phyloP scores from a whole-genome alignment of 192 early-diverging fungal species.

The Umbelopsis vinacea region DNA sequence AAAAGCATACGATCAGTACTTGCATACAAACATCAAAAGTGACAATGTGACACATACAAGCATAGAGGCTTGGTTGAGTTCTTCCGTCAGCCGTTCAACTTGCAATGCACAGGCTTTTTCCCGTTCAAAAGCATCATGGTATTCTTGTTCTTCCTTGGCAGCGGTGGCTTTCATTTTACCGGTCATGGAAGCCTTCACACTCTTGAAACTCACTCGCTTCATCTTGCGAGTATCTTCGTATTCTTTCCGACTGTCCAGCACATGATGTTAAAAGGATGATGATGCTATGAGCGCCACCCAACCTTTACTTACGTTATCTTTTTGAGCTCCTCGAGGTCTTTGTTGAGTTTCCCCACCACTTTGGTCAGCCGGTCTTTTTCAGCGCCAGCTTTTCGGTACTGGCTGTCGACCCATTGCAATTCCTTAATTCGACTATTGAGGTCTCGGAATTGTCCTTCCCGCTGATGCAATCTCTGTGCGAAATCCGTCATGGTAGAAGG shows the following conservation, averaged over 20 bases:
- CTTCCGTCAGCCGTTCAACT: neutral
- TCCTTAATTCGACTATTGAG: neutral
- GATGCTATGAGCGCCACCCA: neutral
- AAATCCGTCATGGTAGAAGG: neutral
- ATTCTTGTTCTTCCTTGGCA: conserved; percentile 36
- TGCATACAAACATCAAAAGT: neutral
- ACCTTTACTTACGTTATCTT: neutral
- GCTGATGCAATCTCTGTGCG: neutral
- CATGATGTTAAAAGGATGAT: neutral
- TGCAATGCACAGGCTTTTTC: conserved; percentile 25
- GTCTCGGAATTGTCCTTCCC: neutral
- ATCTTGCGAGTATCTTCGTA: conserved; percentile 31
- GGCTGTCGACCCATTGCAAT: conserved; percentile 11
- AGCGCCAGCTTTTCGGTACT: neutral
- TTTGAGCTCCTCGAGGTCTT: neutral
- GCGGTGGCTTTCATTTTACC: conserved; percentile 32
- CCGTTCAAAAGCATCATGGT: conserved; percentile 37
- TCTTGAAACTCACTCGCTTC: conserved; percentile 32
- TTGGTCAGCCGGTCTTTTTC: conserved; percentile 12
- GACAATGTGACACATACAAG: neutral
- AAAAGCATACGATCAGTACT: neutral
- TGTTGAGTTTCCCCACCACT: neutral
- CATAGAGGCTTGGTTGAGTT: neutral
- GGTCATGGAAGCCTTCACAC: conserved; percentile 28
- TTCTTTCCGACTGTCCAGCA: conserved; percentile 31